Percentiles rank a stretch among this genome's conserved stretches.
phyloP scores from a whole-genome alignment of 352 stramenopile genomes.

The Pythium monospermum region DNA sequence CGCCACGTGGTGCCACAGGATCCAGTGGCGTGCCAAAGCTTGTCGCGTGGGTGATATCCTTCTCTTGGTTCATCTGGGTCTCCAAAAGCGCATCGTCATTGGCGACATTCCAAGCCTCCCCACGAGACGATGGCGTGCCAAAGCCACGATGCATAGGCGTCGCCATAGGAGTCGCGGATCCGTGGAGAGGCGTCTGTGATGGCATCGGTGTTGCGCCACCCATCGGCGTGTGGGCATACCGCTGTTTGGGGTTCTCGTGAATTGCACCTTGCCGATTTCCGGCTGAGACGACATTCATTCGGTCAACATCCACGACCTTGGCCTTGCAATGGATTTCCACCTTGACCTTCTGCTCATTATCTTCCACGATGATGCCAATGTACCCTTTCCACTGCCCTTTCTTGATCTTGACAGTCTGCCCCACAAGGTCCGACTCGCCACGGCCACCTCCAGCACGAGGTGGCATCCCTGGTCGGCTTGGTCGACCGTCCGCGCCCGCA shows the following conservation, averaged over 20 bases:
- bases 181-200: slow-evolving; percentile 80
- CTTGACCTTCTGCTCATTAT: slow-evolving; percentile 88
- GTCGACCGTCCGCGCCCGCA: slow-evolving; percentile 55
- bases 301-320: slow-evolving; percentile 83
- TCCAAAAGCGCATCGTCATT: slow-evolving; percentile 85
- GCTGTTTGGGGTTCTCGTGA: slow-evolving; percentile 47
- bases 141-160: slow-evolving; percentile 81
- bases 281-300: slow-evolving; percentile 69
- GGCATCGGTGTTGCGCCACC: slow-evolving; percentile 71
- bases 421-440: slow-evolving; percentile 75
- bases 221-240: slow-evolving; percentile 73
- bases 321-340: slow-evolving; percentile 90
- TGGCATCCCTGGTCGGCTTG: slow-evolving; percentile 24
- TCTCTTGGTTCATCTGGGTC: slow-evolving; percentile 87
- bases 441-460: slow-evolving; percentile 32
- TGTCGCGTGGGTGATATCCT: slow-evolving; percentile 85
- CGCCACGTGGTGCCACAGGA: slow-evolving; percentile 60
- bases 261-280: slow-evolving; percentile 75
- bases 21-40: slow-evolving; percentile 83
- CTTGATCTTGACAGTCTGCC: slow-evolving; percentile 90
- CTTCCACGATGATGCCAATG: slow-evolving; percentile 89
- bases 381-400: slow-evolving; percentile 91
- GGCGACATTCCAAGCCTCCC: slow-evolving; percentile 81
- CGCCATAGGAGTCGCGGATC: slow-evolving; percentile 84
- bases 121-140: slow-evolving; percentile 64